phyloP scores from a whole-genome alignment of 2,329 filamentous ascomycete species.

The Parastagonospora avenae region DNA sequence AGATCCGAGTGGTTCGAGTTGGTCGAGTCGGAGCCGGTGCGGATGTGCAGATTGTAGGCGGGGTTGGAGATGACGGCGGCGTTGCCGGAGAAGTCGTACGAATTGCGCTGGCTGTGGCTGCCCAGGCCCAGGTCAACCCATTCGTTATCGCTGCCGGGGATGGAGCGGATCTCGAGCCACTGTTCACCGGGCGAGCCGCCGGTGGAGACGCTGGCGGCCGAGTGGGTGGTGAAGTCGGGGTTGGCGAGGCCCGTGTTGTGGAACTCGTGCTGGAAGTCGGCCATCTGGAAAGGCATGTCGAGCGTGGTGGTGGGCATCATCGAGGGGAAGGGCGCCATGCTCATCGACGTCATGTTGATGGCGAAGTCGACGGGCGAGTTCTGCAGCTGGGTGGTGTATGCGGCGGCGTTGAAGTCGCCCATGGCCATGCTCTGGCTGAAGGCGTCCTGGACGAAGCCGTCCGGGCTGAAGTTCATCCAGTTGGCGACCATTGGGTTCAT shows the following conservation, averaged over 20 bases:
- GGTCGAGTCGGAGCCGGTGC: slow-evolving; percentile 87
- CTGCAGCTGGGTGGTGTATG: slow-evolving; percentile 50
- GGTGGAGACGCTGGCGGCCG: slow-evolving; percentile 48
- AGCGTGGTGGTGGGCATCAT: slow-evolving; percentile 46
- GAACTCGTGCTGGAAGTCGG: slow-evolving; percentile 76
- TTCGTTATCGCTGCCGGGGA: slow-evolving; percentile 84
- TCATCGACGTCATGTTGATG: slow-evolving; percentile 51
- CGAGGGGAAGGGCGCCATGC: slow-evolving; percentile 51
- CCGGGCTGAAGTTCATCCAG: slow-evolving; percentile 52
- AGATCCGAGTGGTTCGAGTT: slow-evolving; percentile 71
- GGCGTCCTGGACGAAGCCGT: slow-evolving; percentile 36
- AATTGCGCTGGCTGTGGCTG: slow-evolving; percentile 57
- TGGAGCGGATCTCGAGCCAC: slow-evolving; percentile 83
- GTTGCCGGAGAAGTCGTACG: slow-evolving; percentile 68
- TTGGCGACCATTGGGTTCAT: slow-evolving; percentile 45
- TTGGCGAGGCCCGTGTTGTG: slow-evolving; percentile 56
- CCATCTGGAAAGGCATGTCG: slow-evolving; percentile 50
- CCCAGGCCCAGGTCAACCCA: slow-evolving; percentile 71
- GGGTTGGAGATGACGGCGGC: slow-evolving; percentile 83
- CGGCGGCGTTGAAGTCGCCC: slow-evolving; percentile 43
- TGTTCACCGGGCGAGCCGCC: slow-evolving; percentile 74
- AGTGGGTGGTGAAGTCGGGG: slow-evolving; percentile 50
- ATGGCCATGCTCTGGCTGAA: slow-evolving; percentile 32
- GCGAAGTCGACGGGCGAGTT: slow-evolving; percentile 54
- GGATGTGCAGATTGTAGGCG: slow-evolving; percentile 83